Percentiles rank a stretch among this genome's conserved stretches.
phyloP scores from a whole-genome alignment of 2,329 filamentous ascomycete species.

The Calonectria multiphialidica region DNA sequence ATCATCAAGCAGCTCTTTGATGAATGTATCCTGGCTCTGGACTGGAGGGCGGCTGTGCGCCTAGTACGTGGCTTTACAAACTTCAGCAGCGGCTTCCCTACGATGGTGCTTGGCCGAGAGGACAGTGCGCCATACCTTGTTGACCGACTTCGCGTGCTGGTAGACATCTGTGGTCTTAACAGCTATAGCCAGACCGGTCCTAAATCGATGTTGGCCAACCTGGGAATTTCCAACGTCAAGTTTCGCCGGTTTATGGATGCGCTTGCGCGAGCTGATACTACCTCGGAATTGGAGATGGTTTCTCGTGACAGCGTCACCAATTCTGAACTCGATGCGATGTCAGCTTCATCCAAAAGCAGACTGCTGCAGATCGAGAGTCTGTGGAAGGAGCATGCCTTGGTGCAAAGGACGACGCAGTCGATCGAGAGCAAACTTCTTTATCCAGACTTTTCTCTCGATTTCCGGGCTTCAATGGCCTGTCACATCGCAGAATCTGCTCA shows the following conservation, averaged over 20 bases:
- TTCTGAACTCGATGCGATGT: not conserved
- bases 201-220: constrained; percentile 34
- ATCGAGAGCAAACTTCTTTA: constrained; percentile 52
- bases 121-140: constrained; percentile 42
- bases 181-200: constrained; percentile 11
- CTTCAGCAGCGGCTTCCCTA: constrained; percentile 41
- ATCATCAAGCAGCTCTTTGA: constrained; percentile 55
- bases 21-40: constrained; percentile 55
- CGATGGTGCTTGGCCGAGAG: constrained; percentile 39
- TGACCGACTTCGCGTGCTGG: constrained; percentile 48
- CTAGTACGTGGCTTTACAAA: constrained; percentile 46
- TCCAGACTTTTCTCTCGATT: constrained; percentile 40
- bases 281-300: constrained; percentile 17
- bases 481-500: constrained; percentile 41
- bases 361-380: constrained; percentile 50
- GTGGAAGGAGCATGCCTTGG: constrained; percentile 46
- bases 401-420: constrained; percentile 44
- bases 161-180: constrained; percentile 52
- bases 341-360: constrained; percentile 37
- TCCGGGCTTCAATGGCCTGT: constrained; percentile 47
- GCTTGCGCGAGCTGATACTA: constrained; percentile 30
- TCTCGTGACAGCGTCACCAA: not conserved
- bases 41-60: constrained; percentile 52
- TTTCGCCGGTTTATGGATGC: constrained; percentile 40
- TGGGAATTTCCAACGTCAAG: constrained; percentile 40